Conservation (phyloP, 2,329 filamentous ascomycete genomes). For the Elsinoe arachidis region DNA sequence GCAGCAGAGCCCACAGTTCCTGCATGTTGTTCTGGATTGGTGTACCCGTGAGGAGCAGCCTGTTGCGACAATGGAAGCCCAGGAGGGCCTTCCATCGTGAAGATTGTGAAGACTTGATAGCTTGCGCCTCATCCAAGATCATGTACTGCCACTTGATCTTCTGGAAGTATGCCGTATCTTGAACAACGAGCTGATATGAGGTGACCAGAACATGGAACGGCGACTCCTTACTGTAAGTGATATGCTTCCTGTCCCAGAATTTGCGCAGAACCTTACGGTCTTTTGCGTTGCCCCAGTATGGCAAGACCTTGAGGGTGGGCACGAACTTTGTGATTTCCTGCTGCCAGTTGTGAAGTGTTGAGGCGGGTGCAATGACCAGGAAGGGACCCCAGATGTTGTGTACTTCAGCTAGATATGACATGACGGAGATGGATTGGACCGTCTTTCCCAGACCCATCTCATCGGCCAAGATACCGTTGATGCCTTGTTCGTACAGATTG, state of each 20-base stretch:
- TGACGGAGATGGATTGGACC: slow-evolving; percentile 96
- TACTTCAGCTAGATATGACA: slow-evolving; percentile 95
- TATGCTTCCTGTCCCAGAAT: slow-evolving; percentile 98
- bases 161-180: slow-evolving; percentile 94
- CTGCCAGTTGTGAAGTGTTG: slow-evolving; percentile 98
- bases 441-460: slow-evolving; percentile 99
- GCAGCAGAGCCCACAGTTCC: slow-evolving; percentile 90
- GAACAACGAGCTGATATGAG: slow-evolving; percentile 93
- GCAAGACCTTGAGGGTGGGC: slow-evolving; percentile 85
- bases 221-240: slow-evolving; percentile 86
- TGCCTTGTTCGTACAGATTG: slow-evolving; percentile 97
- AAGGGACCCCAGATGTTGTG: slow-evolving; percentile 99
- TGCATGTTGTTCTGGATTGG: slow-evolving; percentile 99
- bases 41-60: slow-evolving; percentile 86
- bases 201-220: slow-evolving; percentile 95
- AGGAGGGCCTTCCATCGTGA: slow-evolving; percentile 94
- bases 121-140: slow-evolving; percentile 97
- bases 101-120: slow-evolving; percentile 95
- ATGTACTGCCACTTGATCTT: slow-evolving; percentile 99
- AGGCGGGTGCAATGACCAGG: slow-evolving; percentile 89
- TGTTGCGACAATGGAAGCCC: slow-evolving; percentile 90
- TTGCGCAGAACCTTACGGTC: slow-evolving; percentile 95
- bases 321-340: slow-evolving; percentile 96
- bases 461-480: slow-evolving; percentile 97
- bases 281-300: slow-evolving; percentile 92